Percentiles rank a stretch among this genome's conserved stretches.
phyloP scores from a whole-genome alignment of 2,329 filamentous ascomycete genomes.

The Sporothrix humicola region DNA sequence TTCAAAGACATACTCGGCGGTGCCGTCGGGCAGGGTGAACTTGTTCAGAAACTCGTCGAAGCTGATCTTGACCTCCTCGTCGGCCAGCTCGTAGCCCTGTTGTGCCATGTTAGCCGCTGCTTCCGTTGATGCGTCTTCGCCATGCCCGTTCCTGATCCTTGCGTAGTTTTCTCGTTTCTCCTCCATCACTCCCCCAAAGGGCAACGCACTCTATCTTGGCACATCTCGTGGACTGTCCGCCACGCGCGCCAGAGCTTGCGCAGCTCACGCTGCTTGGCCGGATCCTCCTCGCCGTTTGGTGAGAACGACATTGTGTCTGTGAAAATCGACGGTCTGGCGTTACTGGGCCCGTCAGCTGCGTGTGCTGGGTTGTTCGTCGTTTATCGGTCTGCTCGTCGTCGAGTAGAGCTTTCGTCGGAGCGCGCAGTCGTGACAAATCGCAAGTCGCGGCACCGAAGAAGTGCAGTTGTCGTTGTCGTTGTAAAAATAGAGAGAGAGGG shows the following conservation, averaged over 20 bases:
- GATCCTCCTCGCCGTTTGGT: conserved; percentile 37
- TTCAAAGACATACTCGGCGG: conserved; percentile 64
- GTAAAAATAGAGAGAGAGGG: neutral
- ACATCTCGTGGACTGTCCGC: conserved; percentile 94
- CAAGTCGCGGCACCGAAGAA: neutral
- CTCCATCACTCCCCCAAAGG: conserved; percentile 35
- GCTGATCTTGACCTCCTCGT: conserved; percentile 85
- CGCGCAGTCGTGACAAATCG: neutral
- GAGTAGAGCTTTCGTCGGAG: conserved; percentile 11
- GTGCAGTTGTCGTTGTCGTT: neutral
- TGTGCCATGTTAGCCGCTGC: conserved; percentile 17
- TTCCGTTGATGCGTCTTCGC: neutral
- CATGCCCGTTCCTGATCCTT: neutral
- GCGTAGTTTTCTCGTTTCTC: conserved; percentile 10
- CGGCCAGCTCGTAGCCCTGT: conserved; percentile 90
- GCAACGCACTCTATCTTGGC: conserved; percentile 77
- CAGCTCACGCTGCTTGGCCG: conserved; percentile 58
- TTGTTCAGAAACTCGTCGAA: conserved; percentile 79
- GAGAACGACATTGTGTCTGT: conserved; percentile 33
- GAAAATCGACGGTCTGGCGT: neutral
- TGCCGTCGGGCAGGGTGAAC: conserved; percentile 75
- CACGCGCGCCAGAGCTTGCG: conserved; percentile 89
- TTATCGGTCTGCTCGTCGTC: conserved; percentile 6
- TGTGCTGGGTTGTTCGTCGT: too few species aligned
- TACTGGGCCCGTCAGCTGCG: too few species aligned